A percentile compares a stretch with the other conserved stretches of the same genome.
Evolutionary conservation across 2,329 filamentous ascomycete species (phyloP).

Genomic region (Aureobasidium uvarum): DNA sequence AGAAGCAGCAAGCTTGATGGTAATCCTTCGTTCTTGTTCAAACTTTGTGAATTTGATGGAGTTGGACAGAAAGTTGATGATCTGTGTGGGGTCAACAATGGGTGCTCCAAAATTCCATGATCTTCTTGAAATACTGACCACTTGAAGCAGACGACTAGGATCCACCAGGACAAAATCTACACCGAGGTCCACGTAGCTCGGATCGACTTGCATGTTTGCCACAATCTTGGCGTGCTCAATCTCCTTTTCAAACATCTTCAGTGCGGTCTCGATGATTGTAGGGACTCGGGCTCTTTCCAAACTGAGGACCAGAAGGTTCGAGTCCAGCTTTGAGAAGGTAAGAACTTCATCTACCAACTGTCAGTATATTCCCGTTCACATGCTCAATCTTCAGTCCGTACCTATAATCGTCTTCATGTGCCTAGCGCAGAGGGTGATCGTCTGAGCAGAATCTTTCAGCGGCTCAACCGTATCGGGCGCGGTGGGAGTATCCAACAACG

Average conservation of each 20-base stretch:
- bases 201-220: constrained; percentile 35
- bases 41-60: constrained; percentile 45
- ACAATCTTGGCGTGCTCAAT: constrained; percentile 38
- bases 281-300: constrained; percentile 41
- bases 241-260: constrained; percentile 43
- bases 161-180: constrained; percentile 41
- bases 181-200: constrained; percentile 34
- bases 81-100: constrained; percentile 10
- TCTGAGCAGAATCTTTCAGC: constrained; percentile 32
- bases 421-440: constrained; percentile 35
- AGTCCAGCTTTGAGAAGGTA: constrained; percentile 43
- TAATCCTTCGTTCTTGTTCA: constrained; percentile 38
- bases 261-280: constrained; percentile 39
- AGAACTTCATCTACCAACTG: constrained; percentile 36
- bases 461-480: constrained; percentile 15
- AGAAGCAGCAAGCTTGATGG: constrained; percentile 42
- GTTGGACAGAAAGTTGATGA: constrained; percentile 42
- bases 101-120: background rate
- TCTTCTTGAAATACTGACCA: constrained; percentile 26
- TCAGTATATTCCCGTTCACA: background rate
- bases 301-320: constrained; percentile 40
- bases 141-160: constrained; percentile 42
- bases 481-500: constrained; percentile 31
- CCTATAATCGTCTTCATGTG: constrained; percentile 43
- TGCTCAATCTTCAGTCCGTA: background rate